Percentiles rank a stretch among this genome's conserved stretches.
phyloP scores from a whole-genome alignment of 345 rosid genomes.

The Orychophragmus violaceus region DNA sequence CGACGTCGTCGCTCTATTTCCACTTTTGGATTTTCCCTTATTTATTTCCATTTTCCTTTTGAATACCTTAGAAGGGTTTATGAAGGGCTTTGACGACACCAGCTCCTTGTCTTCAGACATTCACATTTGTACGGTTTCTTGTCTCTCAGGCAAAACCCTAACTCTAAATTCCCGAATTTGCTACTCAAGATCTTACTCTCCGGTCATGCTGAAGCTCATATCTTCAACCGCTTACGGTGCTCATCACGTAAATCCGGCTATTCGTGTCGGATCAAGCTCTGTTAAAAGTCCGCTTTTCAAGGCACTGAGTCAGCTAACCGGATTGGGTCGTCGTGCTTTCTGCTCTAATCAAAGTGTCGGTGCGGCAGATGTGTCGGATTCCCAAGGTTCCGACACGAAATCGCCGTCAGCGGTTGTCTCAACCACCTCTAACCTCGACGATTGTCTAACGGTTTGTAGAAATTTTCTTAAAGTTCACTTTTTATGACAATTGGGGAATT shows the following conservation, averaged over 20 bases:
- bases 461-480: neutral
- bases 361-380: conserved; percentile 31
- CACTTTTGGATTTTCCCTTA: neutral
- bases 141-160: conserved; percentile 4
- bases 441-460: conserved; percentile 58
- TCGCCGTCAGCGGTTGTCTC: conserved; percentile 60
- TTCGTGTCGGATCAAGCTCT: conserved; percentile 21
- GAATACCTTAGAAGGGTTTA: conserved; percentile 30
- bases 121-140: conserved; percentile 19
- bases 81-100: conserved; percentile 35
- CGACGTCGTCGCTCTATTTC: neutral
- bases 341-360: conserved; percentile 27
- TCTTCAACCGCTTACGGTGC: conserved; percentile 30
- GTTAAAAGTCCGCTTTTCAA: conserved; percentile 27
- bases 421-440: conserved; percentile 52
- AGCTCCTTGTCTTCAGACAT: conserved; percentile 5
- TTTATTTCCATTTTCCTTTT: neutral
- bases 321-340: conserved; percentile 40
- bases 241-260: conserved; percentile 22
- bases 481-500: neutral
- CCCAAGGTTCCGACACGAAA: conserved; percentile 35
- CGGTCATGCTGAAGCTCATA: conserved; percentile 49
- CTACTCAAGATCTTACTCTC: neutral
- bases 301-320: conserved; percentile 38
- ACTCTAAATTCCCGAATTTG: neutral